These are phyloP conservation scores for Cystofilobasidium macerans DNA, from an alignment of 768 basidiomycete genomes.

Conservation along the genomic window DNA sequence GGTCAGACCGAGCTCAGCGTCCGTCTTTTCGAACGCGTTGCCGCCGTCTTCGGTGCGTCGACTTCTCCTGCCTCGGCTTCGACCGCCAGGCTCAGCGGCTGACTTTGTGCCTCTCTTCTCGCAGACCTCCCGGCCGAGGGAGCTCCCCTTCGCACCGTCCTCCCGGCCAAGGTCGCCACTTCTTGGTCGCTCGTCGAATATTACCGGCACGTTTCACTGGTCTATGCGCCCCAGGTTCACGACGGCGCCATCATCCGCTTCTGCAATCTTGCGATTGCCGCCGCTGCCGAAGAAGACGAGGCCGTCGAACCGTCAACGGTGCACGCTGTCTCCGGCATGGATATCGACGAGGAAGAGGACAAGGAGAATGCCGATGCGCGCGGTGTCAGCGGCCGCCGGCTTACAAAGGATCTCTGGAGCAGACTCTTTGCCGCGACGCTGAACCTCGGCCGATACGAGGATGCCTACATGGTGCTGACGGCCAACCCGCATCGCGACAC, in stretches of 20 bases:
- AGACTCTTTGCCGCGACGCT: slow-evolving; percentile 64
- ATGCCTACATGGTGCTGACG: slow-evolving; percentile 72
- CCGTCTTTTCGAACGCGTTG: slow-evolving; percentile 24
- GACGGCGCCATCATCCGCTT: slow-evolving; percentile 60
- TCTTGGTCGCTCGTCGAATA: slow-evolving; percentile 49
- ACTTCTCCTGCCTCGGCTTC: not conserved
- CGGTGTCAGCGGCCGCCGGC: slow-evolving; percentile 42
- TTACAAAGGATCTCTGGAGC: slow-evolving; percentile 64
- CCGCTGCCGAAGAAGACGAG: slow-evolving; percentile 26
- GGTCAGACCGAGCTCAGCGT: slow-evolving; percentile 25
- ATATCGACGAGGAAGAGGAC: not conserved
- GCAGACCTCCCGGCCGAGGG: slow-evolving; percentile 47
- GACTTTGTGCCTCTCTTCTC: slow-evolving; percentile 36
- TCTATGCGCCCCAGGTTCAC: slow-evolving; percentile 55
- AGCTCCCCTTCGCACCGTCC: slow-evolving; percentile 37
- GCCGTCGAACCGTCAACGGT: not conserved
- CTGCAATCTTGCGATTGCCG: slow-evolving; percentile 67
- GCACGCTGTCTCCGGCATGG: not conserved
- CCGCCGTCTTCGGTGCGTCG: slow-evolving; percentile 23
- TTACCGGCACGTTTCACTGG: slow-evolving; percentile 62
- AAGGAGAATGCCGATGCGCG: slow-evolving; percentile 39
- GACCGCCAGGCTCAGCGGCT: not conserved
- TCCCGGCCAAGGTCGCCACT: not conserved
- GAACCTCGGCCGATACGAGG: slow-evolving; percentile 64
- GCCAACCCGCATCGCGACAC: slow-evolving; percentile 61